These are phyloP conservation scores for Macrophomina phaseolina DNA, from an alignment of 2,329 filamentous ascomycete genomes.

Conservation along the genomic window DNA sequence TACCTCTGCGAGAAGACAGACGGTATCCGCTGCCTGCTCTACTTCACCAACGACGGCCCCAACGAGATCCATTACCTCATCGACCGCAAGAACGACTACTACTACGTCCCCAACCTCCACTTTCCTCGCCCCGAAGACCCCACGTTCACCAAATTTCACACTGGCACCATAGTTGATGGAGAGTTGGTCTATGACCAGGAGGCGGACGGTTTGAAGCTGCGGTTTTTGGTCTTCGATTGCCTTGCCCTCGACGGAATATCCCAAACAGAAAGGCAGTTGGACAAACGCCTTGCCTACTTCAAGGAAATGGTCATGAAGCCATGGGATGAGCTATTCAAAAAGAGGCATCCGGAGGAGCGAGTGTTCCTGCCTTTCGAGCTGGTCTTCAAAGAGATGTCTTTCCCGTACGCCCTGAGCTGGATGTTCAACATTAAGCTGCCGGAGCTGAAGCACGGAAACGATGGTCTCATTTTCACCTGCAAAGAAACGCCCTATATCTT, in stretches of 20 bases:
- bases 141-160: slow-evolving; percentile 69
- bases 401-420: slow-evolving; percentile 74
- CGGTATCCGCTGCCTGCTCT: slow-evolving; percentile 93
- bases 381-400: slow-evolving; percentile 87
- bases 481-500: slow-evolving; percentile 82
- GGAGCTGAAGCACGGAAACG: slow-evolving; percentile 86
- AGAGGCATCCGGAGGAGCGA: slow-evolving; percentile 68
- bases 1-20: slow-evolving; percentile 99
- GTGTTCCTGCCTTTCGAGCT: slow-evolving; percentile 77
- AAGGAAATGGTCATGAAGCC: slow-evolving; percentile 76
- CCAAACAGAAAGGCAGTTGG: slow-evolving; percentile 78
- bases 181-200: slow-evolving; percentile 83
- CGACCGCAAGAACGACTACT: slow-evolving; percentile 98
- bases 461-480: slow-evolving; percentile 98
- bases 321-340: slow-evolving; percentile 66
- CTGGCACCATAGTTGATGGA: slow-evolving; percentile 84
- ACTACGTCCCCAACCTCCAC: slow-evolving; percentile 79
- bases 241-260: slow-evolving; percentile 78
- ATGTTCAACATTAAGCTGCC: slow-evolving; percentile 91
- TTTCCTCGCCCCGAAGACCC: slow-evolving; percentile 74
- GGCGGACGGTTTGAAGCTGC: slow-evolving; percentile 69
- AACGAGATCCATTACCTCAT: slow-evolving; percentile 86
- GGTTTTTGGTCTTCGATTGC: slow-evolving; percentile 93
- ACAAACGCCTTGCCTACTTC: slow-evolving; percentile 89
- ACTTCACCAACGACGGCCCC: slow-evolving; percentile 70